Evolutionary conservation across 1,284 basidiomycete species (phyloP), one percentile per base, ranked within the genome.

Genomic region (Puccinia polysora): DNA sequence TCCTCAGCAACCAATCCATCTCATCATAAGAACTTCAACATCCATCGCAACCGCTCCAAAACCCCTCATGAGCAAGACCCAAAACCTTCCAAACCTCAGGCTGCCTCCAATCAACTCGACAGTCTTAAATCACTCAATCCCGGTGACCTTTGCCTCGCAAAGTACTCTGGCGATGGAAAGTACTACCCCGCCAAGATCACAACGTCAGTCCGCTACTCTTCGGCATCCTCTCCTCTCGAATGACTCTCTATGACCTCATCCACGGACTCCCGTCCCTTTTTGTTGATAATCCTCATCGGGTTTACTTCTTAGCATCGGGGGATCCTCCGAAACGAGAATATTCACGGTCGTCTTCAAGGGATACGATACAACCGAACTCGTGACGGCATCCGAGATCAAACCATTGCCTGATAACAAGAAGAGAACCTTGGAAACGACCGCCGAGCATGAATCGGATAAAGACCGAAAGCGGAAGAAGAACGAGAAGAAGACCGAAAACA

Each of bases 301-400:
- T 34, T 74, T 75, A 0, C 20, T 20, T 50, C 38, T 18, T 45
- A 88, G 88, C 43, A 86, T 97, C 49, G 87, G 89, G 62, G 95
- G 95, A 50, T 88, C 91, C 18, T 83, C 86, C 74, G 89, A 91
- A 63, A 89, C 90, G 76, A 87, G 89, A 10, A 86, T 91, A 75
- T 97, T 90, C 83, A 93, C 89, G 77, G 88, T 98, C 78, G 86
- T 95, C 47, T 98, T 96, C 84, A 91, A 91, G 79, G 90, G 89
- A 2, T 97, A 97, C 83, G 90, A 93, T 76, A 89, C 89, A 45
- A 94, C 93, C n/a, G 93, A 97, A 80, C 86, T 91, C 67, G 85
- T 96, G 38, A 87, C 89, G 74, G 83, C 85, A 23, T 81, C 84
- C n/a, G 76, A 78, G 47, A 49, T 79, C 25, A 76, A 76, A 62